Conservation (phyloP, 2,329 filamentous ascomycete species). For the Westerdykella sp. region DNA sequence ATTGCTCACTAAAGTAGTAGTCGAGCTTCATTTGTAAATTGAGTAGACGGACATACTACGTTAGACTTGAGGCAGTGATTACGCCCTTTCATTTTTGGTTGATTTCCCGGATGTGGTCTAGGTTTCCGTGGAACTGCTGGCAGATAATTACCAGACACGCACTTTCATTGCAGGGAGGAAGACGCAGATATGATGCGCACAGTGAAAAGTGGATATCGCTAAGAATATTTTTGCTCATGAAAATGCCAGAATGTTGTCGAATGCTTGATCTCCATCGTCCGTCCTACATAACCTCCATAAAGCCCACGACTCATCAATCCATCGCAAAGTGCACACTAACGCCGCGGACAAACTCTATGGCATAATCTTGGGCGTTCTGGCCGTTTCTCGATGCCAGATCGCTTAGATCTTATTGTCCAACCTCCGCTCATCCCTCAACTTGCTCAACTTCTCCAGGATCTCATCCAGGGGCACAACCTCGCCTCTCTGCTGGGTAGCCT, state of each 20-base stretch:
- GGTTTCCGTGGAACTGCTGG: too few relatives aligned
- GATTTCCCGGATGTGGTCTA: too few relatives aligned
- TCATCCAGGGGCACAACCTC: slow-evolving; percentile 56
- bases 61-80: too few relatives aligned
- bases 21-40: too few relatives aligned
- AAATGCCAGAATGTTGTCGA: not conserved
- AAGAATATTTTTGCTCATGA: not conserved
- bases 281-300: not conserved
- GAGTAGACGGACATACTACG: too few relatives aligned
- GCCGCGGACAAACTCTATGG: too few relatives aligned
- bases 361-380: not conserved
- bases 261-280: not conserved
- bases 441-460: slow-evolving; percentile 49
- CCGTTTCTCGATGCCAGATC: not conserved
- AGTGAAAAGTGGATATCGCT: too few relatives aligned
- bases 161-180: not conserved
- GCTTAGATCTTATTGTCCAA: slow-evolving; percentile 26
- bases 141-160: too few relatives aligned
- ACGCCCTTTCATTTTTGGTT: too few relatives aligned
- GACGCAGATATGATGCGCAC: too few relatives aligned
- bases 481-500: slow-evolving; percentile 55
- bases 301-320: not conserved
- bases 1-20: too few relatives aligned
- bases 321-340: too few relatives aligned
- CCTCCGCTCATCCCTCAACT: slow-evolving; percentile 41